Evolutionary conservation across 805 yeast genomes (phyloP).

Genomic region (Danielia reshetovae): DNA sequence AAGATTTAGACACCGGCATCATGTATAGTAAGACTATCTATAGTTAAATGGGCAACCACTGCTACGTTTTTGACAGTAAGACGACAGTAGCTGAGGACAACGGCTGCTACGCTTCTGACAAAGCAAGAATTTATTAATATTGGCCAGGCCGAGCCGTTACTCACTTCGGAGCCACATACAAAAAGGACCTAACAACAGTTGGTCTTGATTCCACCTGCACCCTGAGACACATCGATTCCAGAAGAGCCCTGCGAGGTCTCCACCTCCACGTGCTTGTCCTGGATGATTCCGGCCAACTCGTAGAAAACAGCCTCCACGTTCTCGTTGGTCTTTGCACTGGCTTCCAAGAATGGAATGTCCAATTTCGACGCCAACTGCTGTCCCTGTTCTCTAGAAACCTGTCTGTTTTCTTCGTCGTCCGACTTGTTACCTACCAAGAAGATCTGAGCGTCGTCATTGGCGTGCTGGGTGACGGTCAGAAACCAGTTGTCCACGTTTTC

Average conservation of each 20-base stretch:
- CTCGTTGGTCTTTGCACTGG: conserved; percentile 90
- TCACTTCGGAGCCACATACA: too few species aligned
- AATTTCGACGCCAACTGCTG: conserved; percentile 81
- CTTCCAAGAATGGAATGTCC: conserved; percentile 89
- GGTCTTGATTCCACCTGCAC: conserved; percentile 24
- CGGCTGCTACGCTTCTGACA: too few species aligned
- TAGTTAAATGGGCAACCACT: too few species aligned
- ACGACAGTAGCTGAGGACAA: too few species aligned
- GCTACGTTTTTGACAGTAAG: too few species aligned
- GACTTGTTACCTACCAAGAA: conserved; percentile 94
- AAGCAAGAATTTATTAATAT: too few species aligned
- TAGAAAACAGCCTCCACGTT: conserved; percentile 91
- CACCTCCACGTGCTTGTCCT: conserved; percentile 62
- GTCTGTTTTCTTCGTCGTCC: conserved; percentile 85
- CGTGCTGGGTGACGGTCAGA: conserved; percentile 93
- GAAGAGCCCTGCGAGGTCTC: conserved; percentile 25
- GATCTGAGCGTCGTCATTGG: conserved; percentile 92
- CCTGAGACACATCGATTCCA: conserved; percentile 39
- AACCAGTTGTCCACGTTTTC: conserved; percentile 93
- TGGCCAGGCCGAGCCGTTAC: too few species aligned
- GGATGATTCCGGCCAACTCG: conserved; percentile 80
- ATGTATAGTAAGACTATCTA: background rate
- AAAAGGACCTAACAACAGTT: conserved; percentile 34
- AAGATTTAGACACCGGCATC: conserved; percentile 35
- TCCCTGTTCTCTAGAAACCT: conserved; percentile 87